Evolutionary conservation across 306 rosid species (phyloP).

Genomic region (Cucurbita pepo): DNA sequence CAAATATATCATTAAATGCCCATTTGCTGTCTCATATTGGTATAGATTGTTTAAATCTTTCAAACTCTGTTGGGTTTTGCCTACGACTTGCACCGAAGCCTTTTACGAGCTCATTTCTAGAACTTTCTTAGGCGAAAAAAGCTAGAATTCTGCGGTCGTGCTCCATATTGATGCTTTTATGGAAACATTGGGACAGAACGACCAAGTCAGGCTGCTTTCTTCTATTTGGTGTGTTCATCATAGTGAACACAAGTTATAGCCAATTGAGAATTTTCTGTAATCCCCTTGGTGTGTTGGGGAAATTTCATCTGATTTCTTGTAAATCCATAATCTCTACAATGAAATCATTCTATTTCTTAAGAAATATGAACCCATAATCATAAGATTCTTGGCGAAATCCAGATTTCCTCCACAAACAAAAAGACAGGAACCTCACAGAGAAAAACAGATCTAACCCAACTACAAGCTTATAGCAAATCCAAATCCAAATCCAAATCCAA

Average conservation of each 20-base stretch:
- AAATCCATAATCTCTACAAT: neutral
- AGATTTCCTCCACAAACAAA: neutral
- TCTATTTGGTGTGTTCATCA: neutral
- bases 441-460: conserved; percentile 3
- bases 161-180: neutral
- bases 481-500: neutral
- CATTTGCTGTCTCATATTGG: neutral
- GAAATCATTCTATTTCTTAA: no score
- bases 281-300: neutral
- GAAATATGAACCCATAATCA: neutral
- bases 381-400: neutral
- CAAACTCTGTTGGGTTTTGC: neutral
- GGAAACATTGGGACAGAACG: neutral
- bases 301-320: neutral
- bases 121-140: neutral
- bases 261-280: neutral
- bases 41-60: neutral
- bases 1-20: no score
- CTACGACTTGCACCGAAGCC: neutral
- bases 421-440: neutral
- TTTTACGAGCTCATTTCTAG: neutral
- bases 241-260: neutral
- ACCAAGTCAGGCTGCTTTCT: neutral
- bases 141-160: neutral
- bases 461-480: neutral